Evolutionary conservation across 306 rosid species (phyloP).

Genomic region (Potentilla sterilis): DNA sequence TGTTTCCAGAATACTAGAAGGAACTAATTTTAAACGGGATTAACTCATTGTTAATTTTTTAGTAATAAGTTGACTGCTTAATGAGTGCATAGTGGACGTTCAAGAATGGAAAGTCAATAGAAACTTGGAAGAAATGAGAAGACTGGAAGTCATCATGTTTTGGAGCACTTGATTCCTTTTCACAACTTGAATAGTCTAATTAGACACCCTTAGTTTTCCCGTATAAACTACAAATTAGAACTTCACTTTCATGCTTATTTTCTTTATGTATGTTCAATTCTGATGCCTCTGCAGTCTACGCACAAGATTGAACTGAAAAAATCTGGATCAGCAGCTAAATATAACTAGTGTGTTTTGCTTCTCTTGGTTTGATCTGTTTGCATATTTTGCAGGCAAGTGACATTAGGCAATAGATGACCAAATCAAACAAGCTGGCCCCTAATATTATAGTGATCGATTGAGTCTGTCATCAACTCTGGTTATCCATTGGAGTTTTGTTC

Average conservation of each 20-base stretch:
- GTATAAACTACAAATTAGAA: not conserved
- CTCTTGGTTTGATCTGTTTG: not conserved
- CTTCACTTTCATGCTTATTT: not conserved
- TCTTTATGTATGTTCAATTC: not conserved
- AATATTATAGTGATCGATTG: not conserved
- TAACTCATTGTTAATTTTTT: not conserved
- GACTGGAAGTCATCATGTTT: not conserved
- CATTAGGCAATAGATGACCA: constrained; percentile 15
- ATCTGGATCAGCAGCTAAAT: not conserved
- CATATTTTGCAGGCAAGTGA: not conserved
- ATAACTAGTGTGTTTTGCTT: constrained; percentile 2
- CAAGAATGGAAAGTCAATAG: constrained; percentile 11
- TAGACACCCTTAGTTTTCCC: not conserved
- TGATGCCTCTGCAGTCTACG: constrained; percentile 2
- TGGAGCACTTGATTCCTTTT: not conserved
- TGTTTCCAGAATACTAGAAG: not conserved
- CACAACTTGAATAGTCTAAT: not conserved
- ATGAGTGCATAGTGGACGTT: not conserved
- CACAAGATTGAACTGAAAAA: not conserved
- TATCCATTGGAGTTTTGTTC: not conserved
- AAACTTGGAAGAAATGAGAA: constrained; percentile 22
- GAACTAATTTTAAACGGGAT: not conserved
- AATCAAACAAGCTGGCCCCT: not conserved
- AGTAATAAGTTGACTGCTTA: not conserved
- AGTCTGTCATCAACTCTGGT: not conserved